Base-by-base conservation (phyloP, 768 basidiomycete species). In the Psilocybe tampanensis region DNA sequence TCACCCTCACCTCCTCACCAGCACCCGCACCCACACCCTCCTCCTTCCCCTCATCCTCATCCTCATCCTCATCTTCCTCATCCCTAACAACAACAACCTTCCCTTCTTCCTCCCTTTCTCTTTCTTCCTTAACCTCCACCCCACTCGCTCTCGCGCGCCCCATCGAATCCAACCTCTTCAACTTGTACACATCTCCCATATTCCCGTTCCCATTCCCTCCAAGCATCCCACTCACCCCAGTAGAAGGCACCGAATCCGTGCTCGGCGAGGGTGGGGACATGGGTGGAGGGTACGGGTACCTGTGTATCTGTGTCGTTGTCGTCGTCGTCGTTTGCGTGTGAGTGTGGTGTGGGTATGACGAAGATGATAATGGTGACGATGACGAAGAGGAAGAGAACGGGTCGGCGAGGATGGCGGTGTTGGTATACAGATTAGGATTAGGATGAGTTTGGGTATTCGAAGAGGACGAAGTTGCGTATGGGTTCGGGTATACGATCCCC, bases 161-260 rank as follows among this genome's bases (percentile, higher is more conserved):
- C 18, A 39, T 42, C 13, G 36, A 43, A 6, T 47, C 50, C 44
- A 65, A 6, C 58, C 64, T n/a, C 45, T 50, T 54, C 15, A 65
- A 45, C 52, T 58, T 60, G 47, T 54, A 65, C 26, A 53, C 34
- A 24, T 63, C 64, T 44, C 34, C 51, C 32, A 19, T 36, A 34
- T 13, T 18, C 42, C 41, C 19, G 23, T 22, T 29, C 29, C 32
- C 33, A 17, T n/a, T 33, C 49, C 15, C 49, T 29, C n/a, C 22
- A 17, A 22, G 21, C 50, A 22, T 36, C 33, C 39, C 21, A 47
- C 55, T 52, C 18, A 54, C 54, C 32, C 57, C 64, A 12, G 64
- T 65, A 32, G 60, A 58, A 8, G 64, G 64, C n/a, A 63, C 61
- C 22, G 64, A 63, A 45, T 65, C 64, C 17, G 64, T 65, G 42